Percentiles rank a stretch among this genome's conserved stretches.
These are phyloP conservation scores for Emericellopsis cladophorae DNA, from an alignment of 2,329 filamentous ascomycete genomes.

Conservation along the genomic window DNA sequence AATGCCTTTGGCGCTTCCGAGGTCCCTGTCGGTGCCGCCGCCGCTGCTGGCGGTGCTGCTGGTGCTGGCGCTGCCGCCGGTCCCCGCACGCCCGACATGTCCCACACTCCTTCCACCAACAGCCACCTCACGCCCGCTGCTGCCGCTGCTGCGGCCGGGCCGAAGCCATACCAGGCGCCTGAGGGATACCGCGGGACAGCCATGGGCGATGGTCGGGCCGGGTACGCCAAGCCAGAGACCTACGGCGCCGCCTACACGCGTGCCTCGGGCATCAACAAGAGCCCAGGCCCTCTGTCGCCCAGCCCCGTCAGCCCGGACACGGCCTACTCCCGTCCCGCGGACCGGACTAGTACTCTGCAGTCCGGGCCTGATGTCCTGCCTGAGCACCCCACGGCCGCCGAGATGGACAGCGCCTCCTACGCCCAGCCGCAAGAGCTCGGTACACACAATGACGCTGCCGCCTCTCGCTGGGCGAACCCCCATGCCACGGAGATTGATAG, in stretches of 20 bases:
- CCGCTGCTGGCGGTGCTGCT: constrained; percentile 1
- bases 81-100: constrained; percentile 14
- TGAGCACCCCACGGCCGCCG: constrained; percentile 12
- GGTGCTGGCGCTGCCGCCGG: constrained; percentile 3
- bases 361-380: constrained; percentile 9
- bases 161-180: constrained; percentile 8
- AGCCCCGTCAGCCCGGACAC: constrained; percentile 8
- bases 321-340: constrained; percentile 11
- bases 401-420: constrained; percentile 2
- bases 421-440: constrained; percentile 6
- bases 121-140: constrained; percentile 12
- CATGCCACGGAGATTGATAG: constrained; percentile 25
- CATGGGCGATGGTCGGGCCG: constrained; percentile 22
- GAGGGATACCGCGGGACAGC: constrained; percentile 27
- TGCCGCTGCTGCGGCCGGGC: constrained; percentile 5
- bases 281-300: background rate
- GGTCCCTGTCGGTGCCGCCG: constrained; percentile 19
- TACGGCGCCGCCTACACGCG: constrained; percentile 18
- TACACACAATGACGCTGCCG: constrained; percentile 14
- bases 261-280: constrained; percentile 1
- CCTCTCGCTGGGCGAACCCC: constrained; percentile 17
- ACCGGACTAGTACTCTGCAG: constrained; percentile 7
- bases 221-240: constrained; percentile 23
- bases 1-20: constrained; percentile 25
- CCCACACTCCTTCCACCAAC: constrained; percentile 10